Evolutionary conservation across 2,329 filamentous ascomycete species (phyloP).

Genomic region (Cladophialophora psammophila): DNA sequence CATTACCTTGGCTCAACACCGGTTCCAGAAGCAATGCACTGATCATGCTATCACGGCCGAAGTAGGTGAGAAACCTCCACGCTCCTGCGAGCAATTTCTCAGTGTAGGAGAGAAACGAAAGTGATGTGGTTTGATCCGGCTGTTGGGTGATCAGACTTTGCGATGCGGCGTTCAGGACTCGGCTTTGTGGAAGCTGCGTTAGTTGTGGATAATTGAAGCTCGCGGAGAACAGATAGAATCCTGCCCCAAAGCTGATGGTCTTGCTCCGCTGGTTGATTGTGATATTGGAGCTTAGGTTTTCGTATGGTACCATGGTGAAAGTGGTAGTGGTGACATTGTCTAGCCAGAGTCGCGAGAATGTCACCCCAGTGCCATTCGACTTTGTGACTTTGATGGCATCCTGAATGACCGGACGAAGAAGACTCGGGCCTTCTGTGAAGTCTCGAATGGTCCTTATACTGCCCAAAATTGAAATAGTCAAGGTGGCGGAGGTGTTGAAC

Average conservation of each 20-base stretch:
- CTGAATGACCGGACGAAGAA: slow-evolving; percentile 62
- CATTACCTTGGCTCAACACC: slow-evolving; percentile 63
- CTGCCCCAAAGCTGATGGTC: slow-evolving; percentile 58
- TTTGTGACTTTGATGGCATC: slow-evolving; percentile 57
- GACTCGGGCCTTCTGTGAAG: slow-evolving; percentile 65
- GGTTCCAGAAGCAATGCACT: slow-evolving; percentile 65
- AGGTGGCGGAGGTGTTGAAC: slow-evolving; percentile 65
- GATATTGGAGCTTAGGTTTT: slow-evolving; percentile 35
- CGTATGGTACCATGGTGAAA: slow-evolving; percentile 56
- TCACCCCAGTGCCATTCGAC: slow-evolving; percentile 53
- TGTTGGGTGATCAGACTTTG: slow-evolving; percentile 56
- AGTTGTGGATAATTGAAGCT: slow-evolving; percentile 70
- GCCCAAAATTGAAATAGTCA: slow-evolving; percentile 66
- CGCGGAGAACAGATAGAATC: slow-evolving; percentile 65
- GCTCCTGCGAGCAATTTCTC: slow-evolving; percentile 69
- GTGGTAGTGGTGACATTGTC: slow-evolving; percentile 67
- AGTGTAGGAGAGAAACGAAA: slow-evolving; percentile 70
- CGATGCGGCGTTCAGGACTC: slow-evolving; percentile 61
- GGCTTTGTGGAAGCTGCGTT: slow-evolving; percentile 57
- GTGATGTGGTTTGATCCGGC: slow-evolving; percentile 58
- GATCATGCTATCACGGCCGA: slow-evolving; percentile 71
- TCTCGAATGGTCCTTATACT: slow-evolving; percentile 70
- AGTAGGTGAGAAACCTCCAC: slow-evolving; percentile 72
- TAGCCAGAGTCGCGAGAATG: slow-evolving; percentile 65
- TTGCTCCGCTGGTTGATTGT: slow-evolving; percentile 52